phyloP scores from a whole-genome alignment of 805 yeast species.

The Yamadazyma tumulicola region DNA sequence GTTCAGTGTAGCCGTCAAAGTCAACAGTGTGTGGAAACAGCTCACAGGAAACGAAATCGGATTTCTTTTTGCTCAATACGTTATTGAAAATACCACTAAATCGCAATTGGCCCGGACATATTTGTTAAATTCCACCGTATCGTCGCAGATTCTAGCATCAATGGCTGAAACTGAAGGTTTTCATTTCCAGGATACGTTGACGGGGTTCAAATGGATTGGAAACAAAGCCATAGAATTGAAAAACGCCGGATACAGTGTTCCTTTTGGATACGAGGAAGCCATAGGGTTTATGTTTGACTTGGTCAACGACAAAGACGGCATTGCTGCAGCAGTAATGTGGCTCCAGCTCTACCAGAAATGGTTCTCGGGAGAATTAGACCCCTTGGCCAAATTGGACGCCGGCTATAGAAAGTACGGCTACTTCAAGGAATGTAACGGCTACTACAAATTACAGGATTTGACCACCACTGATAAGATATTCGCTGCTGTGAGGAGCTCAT shows the following conservation, averaged over 20 bases:
- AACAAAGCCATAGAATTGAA: conserved; percentile 77
- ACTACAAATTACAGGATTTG: conserved; percentile 64
- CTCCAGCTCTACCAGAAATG: conserved; percentile 63
- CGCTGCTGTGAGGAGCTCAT: conserved; percentile 42
- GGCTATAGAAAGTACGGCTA: conserved; percentile 71
- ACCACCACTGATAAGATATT: conserved; percentile 54
- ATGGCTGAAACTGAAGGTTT: conserved; percentile 65
- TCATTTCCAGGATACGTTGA: conserved; percentile 73
- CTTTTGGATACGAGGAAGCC: conserved; percentile 94
- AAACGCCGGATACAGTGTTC: conserved; percentile 60
- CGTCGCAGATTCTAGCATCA: conserved; percentile 72
- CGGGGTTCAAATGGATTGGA: conserved; percentile 98
- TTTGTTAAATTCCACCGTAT: conserved; percentile 85
- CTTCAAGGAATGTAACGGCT: conserved; percentile 83
- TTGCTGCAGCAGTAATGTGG: conserved; percentile 74
- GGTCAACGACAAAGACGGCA: conserved; percentile 91
- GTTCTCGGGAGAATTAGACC: conserved; percentile 35
- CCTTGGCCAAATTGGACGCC: conserved; percentile 48
- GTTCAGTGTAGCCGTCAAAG: conserved; percentile 73
- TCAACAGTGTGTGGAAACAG: conserved; percentile 59
- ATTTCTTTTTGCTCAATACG: conserved; percentile 68
- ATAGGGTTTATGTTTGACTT: conserved; percentile 88
- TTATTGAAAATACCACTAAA: conserved; percentile 34
- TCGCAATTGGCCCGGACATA: conserved; percentile 37
- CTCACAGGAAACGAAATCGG: conserved; percentile 92